A percentile compares a stretch with the other conserved stretches of the same genome.
phyloP scores from a whole-genome alignment of 441 rosid species.

The Gossypium lobatum region DNA sequence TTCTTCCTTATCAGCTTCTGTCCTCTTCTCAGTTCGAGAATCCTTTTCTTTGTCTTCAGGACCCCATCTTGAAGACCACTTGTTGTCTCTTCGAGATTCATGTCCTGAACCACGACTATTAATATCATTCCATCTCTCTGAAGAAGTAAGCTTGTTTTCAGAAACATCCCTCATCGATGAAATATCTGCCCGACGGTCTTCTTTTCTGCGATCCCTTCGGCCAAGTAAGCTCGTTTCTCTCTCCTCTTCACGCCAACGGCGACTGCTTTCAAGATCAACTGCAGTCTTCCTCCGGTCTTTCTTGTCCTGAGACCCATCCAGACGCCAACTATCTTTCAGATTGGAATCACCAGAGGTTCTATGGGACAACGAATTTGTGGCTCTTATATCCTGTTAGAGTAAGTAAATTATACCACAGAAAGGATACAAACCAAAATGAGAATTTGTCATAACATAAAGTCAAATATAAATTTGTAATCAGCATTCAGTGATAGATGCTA shows the following conservation, averaged over 20 bases:
- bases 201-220: constrained; percentile 78
- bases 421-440: not conserved
- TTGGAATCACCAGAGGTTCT: constrained; percentile 55
- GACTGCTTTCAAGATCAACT: constrained; percentile 55
- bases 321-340: constrained; percentile 78
- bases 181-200: constrained; percentile 66
- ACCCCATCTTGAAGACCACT: constrained; percentile 99
- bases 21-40: constrained; percentile 56
- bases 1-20: constrained; percentile 56
- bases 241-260: constrained; percentile 99
- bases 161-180: constrained; percentile 40
- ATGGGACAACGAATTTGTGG: constrained; percentile 42
- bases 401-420: not conserved
- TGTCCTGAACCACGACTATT: constrained; percentile 31
- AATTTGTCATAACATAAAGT: not conserved
- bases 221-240: constrained; percentile 87
- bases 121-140: constrained; percentile 64
- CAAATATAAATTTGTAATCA: not conserved
- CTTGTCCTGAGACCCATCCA: constrained; percentile 79
- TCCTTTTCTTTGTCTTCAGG: constrained; percentile 95
- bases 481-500: not conserved
- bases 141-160: constrained; percentile 53
- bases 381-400: constrained; percentile 55
- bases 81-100: constrained; percentile 68
- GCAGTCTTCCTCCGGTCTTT: constrained; percentile 74